Conservation (phyloP, 768 basidiomycete genomes). For the Ephemerocybe angulata region DNA sequence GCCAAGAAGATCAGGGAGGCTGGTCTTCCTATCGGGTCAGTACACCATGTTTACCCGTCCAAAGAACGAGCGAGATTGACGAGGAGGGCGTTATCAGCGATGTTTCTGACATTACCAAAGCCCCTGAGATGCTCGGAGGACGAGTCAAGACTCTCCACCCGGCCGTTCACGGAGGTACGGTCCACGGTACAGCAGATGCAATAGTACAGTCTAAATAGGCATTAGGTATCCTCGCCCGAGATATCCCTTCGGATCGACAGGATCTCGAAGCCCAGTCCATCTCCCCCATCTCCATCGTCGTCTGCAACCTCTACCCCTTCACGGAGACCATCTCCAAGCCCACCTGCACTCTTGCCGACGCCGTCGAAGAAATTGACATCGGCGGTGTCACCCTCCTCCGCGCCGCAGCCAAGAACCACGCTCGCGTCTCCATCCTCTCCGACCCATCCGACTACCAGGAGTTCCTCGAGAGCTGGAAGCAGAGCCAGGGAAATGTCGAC, state of each 20-base stretch:
- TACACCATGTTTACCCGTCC: constrained; percentile 10
- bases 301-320: constrained; percentile 99
- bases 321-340: constrained; percentile 85
- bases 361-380: constrained; percentile 98
- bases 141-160: constrained; percentile 98
- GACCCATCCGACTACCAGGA: constrained; percentile 84
- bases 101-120: constrained; percentile 95
- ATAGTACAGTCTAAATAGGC: constrained; percentile 8
- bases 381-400: constrained; percentile 97
- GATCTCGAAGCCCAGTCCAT: constrained; percentile 84
- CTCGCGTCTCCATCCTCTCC: constrained; percentile 82
- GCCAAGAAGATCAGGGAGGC: constrained; percentile 96
- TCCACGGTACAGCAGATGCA: background rate
- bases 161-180: constrained; percentile 89
- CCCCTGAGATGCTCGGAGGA: constrained; percentile 98
- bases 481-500: constrained; percentile 71
- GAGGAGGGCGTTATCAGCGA: constrained; percentile 51
- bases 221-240: constrained; percentile 88
- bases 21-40: constrained; percentile 86
- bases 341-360: constrained; percentile 83
- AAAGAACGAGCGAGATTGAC: background rate
- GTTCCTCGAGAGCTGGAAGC: constrained; percentile 75
- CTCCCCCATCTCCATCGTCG: constrained; percentile 92
- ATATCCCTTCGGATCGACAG: constrained; percentile 83
- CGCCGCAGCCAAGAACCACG: constrained; percentile 98